Base-by-base conservation (phyloP, 2,329 filamentous ascomycete genomes). In the Leptodontidium sp. region DNA sequence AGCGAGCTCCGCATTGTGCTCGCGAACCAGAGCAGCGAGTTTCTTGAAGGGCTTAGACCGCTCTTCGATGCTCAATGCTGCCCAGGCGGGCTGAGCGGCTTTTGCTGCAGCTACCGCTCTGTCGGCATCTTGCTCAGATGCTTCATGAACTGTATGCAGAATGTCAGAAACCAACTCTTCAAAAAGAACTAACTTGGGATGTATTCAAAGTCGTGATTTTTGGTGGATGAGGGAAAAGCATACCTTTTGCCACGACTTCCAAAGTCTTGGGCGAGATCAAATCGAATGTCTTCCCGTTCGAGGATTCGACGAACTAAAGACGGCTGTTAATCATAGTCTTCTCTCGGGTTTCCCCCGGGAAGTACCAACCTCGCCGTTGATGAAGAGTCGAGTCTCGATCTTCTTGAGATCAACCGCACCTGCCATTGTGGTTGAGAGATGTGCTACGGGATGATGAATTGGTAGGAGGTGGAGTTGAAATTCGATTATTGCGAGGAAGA, bases 331-430 rank as follows among this genome's bases (percentile, higher is more conserved):
- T 11, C 45, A 32, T 32, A 32, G n/a, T 49, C 61, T 21, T 61
- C 61, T 2, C 63, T 61, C 43, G 15, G 71, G 53, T 58, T 47
- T 29, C 43, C 72, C 57, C 26, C n/a, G 1, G 7, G 29, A 6
- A 21, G 17, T 21, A 26, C 66, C 52, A 12, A 83, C 83, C 78
- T 84, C 78, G 73, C 84, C 83, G 73, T 86, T 84, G 75, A 86
- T 86, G 71, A 85, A 84, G 66, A 86, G 78, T 29, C 80, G 17
- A 59, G 71, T 67, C 66, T 75, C 70, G 68, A 73, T 52, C 9
- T 49, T 52, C 63, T 68, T 68, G 21, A 61, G 43, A 47, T 35
- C 32, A 50, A 32, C 40, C 24, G 52, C 35, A 64, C 40, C 45
- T 35, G 32, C n/a, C 15, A 40, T 65, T 15, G 11, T 35, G 52